Percentiles rank a stretch among this genome's conserved stretches.
These are phyloP conservation scores for Diospyros kaki DNA, from an alignment of 148 eudicot species.

Conservation along the genomic window DNA sequence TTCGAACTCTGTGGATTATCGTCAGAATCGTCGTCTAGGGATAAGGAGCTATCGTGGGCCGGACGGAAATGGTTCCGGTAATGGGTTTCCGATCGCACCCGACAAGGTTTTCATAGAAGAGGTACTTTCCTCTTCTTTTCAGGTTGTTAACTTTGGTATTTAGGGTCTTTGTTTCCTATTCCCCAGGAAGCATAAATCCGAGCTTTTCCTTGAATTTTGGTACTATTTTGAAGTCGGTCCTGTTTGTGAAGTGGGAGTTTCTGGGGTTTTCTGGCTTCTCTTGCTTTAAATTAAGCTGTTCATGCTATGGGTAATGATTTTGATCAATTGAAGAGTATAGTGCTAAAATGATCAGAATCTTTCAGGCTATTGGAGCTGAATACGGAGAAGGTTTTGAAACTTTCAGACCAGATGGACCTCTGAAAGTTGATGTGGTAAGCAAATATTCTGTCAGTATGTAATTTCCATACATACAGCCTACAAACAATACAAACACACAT, in stretches of 20 bases:
- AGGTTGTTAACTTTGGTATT: not conserved
- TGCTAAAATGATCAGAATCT: constrained; percentile 3
- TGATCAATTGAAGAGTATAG: not conserved
- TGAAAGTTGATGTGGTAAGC: constrained; percentile 92
- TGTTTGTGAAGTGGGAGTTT: not conserved
- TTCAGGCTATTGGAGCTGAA: constrained; percentile 94
- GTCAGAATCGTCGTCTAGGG: constrained; percentile 19
- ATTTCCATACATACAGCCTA: not conserved
- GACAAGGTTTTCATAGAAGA: constrained; percentile 66
- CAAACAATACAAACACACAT: no score
- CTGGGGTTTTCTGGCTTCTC: not conserved
- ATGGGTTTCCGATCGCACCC: constrained; percentile 50
- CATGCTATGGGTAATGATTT: constrained; percentile 1
- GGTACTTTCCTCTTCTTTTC: constrained; percentile 30
- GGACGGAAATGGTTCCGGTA: constrained; percentile 35
- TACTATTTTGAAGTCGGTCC: not conserved
- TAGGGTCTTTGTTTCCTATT: not conserved
- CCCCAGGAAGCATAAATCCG: not conserved
- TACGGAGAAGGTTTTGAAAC: constrained; percentile 98
- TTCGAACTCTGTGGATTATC: constrained; percentile 24
- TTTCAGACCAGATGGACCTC: constrained; percentile 84
- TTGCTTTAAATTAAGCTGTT: not conserved
- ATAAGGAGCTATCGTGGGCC: constrained; percentile 52
- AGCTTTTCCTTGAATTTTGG: not conserved
- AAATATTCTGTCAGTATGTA: not conserved